Evolutionary conservation across 2,329 filamentous ascomycete species (phyloP).

Genomic region (Talaromyces sp.): DNA sequence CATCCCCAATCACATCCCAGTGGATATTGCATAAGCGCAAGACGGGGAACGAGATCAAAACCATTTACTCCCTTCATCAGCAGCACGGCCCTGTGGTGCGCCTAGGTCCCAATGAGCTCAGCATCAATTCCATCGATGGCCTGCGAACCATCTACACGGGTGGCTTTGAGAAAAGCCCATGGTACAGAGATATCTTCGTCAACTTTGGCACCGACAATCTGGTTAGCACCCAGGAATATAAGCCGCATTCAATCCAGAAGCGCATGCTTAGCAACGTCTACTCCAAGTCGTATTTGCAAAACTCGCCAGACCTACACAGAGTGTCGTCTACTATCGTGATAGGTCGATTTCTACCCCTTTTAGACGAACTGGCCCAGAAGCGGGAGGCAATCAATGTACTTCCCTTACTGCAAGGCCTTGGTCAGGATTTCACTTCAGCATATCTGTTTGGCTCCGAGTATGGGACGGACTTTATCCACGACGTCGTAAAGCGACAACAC

Average conservation of each 20-base stretch:
- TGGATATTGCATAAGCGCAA: slow-evolving; percentile 64
- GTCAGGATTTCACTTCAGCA: slow-evolving; percentile 70
- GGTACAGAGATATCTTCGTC: slow-evolving; percentile 64
- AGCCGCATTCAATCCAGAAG: slow-evolving; percentile 64
- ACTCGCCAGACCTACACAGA: slow-evolving; percentile 53
- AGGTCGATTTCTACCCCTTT: slow-evolving; percentile 56
- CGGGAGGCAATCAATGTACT: slow-evolving; percentile 50
- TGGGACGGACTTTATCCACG: slow-evolving; percentile 58
- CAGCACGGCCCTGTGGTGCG: slow-evolving; percentile 58
- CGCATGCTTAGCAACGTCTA: slow-evolving; percentile 72
- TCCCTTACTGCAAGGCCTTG: slow-evolving; percentile 61
- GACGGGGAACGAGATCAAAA: slow-evolving; percentile 55
- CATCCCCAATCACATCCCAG: slow-evolving; percentile 55
- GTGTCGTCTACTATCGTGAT: slow-evolving; percentile 59
- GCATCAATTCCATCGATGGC: slow-evolving; percentile 61
- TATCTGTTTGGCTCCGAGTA: slow-evolving; percentile 66
- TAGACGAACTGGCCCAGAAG: slow-evolving; percentile 30
- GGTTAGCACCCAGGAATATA: slow-evolving; percentile 62
- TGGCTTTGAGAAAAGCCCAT: slow-evolving; percentile 66
- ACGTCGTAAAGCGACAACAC: slow-evolving; percentile 53
- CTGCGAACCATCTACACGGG: slow-evolving; percentile 62
- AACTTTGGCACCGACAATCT: slow-evolving; percentile 64
- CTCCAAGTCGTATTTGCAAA: slow-evolving; percentile 68
- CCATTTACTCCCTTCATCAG: slow-evolving; percentile 56
- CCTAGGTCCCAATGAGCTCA: slow-evolving; percentile 63